These are phyloP conservation scores for Astrothelium macrocarpum DNA, from an alignment of 495 filamentous ascomycete species.

Conservation along the genomic window DNA sequence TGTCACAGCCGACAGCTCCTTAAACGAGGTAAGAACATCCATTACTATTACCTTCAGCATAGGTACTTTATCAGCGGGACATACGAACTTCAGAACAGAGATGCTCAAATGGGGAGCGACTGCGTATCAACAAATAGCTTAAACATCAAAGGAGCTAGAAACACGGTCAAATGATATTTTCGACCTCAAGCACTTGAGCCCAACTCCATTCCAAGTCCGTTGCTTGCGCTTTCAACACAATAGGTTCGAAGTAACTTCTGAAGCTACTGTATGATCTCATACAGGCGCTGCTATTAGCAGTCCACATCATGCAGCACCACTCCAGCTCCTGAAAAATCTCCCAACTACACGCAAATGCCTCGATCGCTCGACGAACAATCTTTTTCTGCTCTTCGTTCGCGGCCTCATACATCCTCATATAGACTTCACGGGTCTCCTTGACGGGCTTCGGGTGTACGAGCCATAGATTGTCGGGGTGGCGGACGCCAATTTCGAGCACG, in stretches of 20 bases:
- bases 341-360: slow-evolving; percentile 8
- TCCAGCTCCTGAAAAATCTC: slow-evolving; percentile 1
- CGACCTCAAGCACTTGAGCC: no score
- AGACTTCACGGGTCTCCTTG: not conserved
- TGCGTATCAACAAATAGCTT: no score
- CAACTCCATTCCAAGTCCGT: no score
- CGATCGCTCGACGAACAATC: slow-evolving; percentile 5
- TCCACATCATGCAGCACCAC: slow-evolving; percentile 7
- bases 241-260: not conserved
- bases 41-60: no score
- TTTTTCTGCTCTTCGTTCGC: slow-evolving; percentile 7
- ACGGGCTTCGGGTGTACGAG: slow-evolving; percentile 9
- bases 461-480: slow-evolving; percentile 6
- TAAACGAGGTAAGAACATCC: no score
- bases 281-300: not conserved
- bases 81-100: no score
- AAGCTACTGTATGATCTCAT: slow-evolving; percentile 7
- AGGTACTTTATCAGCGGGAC: no score
- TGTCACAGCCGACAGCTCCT: no score
- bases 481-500: not conserved
- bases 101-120: no score
- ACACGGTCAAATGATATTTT: no score
- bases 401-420: slow-evolving; percentile 7
- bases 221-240: not conserved
- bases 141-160: no score